Conservation (phyloP, 1,284 basidiomycete genomes). For the Xerocomus minutiporus region DNA sequence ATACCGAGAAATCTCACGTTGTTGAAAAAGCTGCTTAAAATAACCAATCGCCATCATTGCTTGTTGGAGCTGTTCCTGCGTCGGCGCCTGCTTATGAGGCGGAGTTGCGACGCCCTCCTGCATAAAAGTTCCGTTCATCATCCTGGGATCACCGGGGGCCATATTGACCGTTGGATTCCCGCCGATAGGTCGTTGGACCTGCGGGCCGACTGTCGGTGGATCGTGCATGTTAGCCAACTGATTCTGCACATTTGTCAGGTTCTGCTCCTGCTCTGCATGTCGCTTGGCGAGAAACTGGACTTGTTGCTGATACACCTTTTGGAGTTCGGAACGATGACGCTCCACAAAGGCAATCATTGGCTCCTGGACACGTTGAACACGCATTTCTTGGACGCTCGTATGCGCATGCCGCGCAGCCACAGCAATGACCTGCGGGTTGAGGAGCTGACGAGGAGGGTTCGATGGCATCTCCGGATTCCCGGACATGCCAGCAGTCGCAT, state of each 20-base stretch:
- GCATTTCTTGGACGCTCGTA: slow-evolving; percentile 47
- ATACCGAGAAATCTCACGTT: slow-evolving; percentile 28
- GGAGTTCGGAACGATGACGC: slow-evolving; percentile 40
- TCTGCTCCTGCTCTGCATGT: slow-evolving; percentile 25
- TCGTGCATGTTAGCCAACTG: slow-evolving; percentile 21
- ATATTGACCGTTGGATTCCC: slow-evolving; percentile 13
- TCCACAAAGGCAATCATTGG: slow-evolving; percentile 56
- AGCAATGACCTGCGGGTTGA: slow-evolving; percentile 23
- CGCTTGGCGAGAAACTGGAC: slow-evolving; percentile 21
- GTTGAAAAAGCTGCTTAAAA: slow-evolving; percentile 31
- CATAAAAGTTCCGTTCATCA: slow-evolving; percentile 14
- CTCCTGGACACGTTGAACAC: slow-evolving; percentile 46
- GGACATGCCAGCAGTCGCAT: slow-evolving; percentile 10
- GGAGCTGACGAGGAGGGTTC: slow-evolving; percentile 13
- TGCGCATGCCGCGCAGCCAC: slow-evolving; percentile 37
- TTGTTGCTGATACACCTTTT: slow-evolving; percentile 25
- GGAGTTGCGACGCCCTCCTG: slow-evolving; percentile 10
- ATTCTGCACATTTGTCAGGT: slow-evolving; percentile 17
- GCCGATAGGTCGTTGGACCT: slow-evolving; percentile 20
- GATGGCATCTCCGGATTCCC: slow-evolving; percentile 21
- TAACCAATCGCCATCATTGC: slow-evolving; percentile 32
- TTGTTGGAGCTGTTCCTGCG: slow-evolving; percentile 32
- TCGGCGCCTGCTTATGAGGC: slow-evolving; percentile 17
- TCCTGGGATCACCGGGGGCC: slow-evolving; percentile 21
- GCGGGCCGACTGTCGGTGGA: slow-evolving; percentile 17